phyloP scores from a whole-genome alignment of 208 protist species.

The Balamuthia mandrillaris region DNA sequence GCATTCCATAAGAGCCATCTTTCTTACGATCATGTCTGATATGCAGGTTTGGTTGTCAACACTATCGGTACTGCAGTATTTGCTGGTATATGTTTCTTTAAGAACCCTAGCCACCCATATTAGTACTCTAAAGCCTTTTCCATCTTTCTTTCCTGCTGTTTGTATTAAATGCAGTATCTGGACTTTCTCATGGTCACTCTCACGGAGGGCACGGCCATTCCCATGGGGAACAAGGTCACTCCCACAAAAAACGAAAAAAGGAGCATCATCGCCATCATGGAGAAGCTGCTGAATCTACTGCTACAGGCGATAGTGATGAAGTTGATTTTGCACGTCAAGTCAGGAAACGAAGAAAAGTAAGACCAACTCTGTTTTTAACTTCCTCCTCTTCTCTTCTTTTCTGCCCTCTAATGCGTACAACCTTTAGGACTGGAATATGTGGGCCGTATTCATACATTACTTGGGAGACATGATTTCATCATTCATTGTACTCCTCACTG shows the following conservation, averaged over 20 bases:
- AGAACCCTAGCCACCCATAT: no score
- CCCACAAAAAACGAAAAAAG: no score
- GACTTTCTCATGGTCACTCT: constrained; percentile 36
- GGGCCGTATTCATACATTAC: constrained; percentile 71
- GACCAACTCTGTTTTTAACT: background rate
- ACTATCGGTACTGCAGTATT: constrained; percentile 69
- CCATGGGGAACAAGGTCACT: constrained; percentile 47
- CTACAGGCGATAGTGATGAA: no score
- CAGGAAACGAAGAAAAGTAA: no score
- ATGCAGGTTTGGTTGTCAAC: constrained; percentile 70
- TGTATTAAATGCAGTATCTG: background rate
- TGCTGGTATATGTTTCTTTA: background rate
- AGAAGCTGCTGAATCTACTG: no score
- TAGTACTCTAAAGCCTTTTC: background rate
- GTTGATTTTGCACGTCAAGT: no score
- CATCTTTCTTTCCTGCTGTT: background rate
- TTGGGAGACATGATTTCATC: constrained; percentile 69
- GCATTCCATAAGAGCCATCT: no score
- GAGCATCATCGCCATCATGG: no score
- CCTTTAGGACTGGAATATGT: constrained; percentile 62
- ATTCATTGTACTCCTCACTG: constrained; percentile 64
- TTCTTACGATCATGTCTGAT: no score
- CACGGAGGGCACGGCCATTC: constrained; percentile 32
- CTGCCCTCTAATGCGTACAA: no score
- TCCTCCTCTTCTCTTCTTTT: no score